phyloP scores from a whole-genome alignment of 2,329 filamentous ascomycete genomes.

The Camillea tinctor region DNA sequence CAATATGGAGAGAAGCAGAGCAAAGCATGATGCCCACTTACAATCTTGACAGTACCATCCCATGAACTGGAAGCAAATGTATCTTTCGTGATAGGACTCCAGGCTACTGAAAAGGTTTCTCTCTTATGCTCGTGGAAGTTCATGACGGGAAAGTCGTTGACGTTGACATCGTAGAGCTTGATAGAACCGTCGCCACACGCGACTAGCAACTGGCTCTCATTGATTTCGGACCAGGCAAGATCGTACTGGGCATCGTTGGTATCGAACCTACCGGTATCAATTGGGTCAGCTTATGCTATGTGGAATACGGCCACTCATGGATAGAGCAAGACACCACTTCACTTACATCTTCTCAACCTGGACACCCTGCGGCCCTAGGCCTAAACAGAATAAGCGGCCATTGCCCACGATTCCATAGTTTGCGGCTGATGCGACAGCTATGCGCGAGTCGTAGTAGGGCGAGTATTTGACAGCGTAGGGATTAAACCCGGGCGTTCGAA shows the following conservation, averaged over 20 bases:
- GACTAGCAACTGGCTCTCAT: constrained; percentile 89
- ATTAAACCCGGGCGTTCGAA: constrained; percentile 89
- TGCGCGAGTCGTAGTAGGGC: constrained; percentile 92
- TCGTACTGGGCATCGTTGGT: constrained; percentile 98
- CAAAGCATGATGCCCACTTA: constrained; percentile 33
- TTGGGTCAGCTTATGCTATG: background rate
- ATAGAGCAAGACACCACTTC: background rate
- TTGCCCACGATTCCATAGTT: constrained; percentile 98
- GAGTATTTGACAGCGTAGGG: constrained; percentile 98
- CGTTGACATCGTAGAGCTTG: constrained; percentile 85
- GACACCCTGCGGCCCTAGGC: constrained; percentile 79
- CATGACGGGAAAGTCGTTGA: constrained; percentile 80
- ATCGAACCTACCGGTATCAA: constrained; percentile 66
- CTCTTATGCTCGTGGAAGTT: constrained; percentile 92
- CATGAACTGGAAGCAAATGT: constrained; percentile 89
- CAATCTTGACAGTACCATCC: constrained; percentile 94
- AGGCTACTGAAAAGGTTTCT: constrained; percentile 88
- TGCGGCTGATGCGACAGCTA: constrained; percentile 85
- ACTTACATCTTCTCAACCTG: constrained; percentile 76
- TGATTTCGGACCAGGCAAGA: constrained; percentile 89
- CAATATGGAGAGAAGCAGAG: background rate
- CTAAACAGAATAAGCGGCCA: constrained; percentile 81
- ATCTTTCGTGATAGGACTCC: constrained; percentile 89
- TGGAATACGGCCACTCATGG: constrained; percentile 1
- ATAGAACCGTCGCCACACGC: constrained; percentile 92